Evolutionary conservation across 148 eudicot genomes (phyloP), one percentile per base, ranked within the genome.

Genomic region (Nepenthes gracilis): DNA sequence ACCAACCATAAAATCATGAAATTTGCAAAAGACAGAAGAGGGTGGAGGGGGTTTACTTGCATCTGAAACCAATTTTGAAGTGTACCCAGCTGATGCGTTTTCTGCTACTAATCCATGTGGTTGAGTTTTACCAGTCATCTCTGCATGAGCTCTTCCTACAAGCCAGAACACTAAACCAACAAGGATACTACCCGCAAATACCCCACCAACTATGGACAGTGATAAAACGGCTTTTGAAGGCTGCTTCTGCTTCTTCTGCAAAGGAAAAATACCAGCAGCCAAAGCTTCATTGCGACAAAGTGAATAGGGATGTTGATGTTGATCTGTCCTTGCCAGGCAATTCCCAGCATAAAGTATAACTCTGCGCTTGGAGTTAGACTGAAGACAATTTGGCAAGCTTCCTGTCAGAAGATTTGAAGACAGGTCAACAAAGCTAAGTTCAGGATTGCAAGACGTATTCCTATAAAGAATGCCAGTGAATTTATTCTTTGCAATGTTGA

Each of bases 271-370:
- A 51, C 96, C 96, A 36, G 80, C 98, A 56, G 98, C 98, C 69
- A 93, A 72, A 62, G 98, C 98, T 76, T 76, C 85, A 70, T 82
- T 88, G 70, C 74, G 76, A 68, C 98, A 93, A 61, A 64, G 82
- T 10, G 87, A 72, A 61, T 79, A 52, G 13, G 73, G 70, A 61
- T 82, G 81, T 63, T 93, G 98, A 67, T 61, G 74, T 48, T 63
- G 57, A 53, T 75, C 78, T 33, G 35, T 75, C 14, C 54, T 58
- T 59, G 61, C 62, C 15, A 90, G 78, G 74, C 97, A 90, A 61
- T 90, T 90, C 33, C 76, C 81, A 53, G 43, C 72, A 68, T 75
- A 90, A 2, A 51, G 63, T 13, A 79, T 74, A 56, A 37, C 59
- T 47, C 63, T 33, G 14, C 68, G 61, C 71, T 63, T 66, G 45